phyloP scores from a whole-genome alignment of 139 green algal genomes.

The Pseudopediastrum boryanum region DNA sequence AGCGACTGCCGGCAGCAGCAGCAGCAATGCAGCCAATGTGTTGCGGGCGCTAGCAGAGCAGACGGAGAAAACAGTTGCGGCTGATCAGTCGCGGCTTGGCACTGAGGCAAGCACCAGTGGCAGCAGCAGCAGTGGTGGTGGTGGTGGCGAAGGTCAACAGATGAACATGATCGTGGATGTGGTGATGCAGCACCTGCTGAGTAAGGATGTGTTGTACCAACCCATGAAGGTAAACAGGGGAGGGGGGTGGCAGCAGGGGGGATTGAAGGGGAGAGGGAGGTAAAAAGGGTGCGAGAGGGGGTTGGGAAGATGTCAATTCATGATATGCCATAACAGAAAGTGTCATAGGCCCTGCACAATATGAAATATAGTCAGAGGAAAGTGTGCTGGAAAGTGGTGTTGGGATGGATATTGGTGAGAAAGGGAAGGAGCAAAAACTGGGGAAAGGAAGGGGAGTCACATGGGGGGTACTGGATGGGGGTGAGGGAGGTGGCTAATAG shows the following conservation, averaged over 20 bases:
- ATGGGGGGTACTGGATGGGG: no score
- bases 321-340: background rate
- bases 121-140: constrained; percentile 5
- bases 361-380: background rate
- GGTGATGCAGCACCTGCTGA: constrained; percentile 88
- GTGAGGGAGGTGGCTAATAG: no score
- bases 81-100: constrained; percentile 21
- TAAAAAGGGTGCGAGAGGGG: background rate
- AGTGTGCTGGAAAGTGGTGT: background rate
- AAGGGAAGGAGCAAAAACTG: no score
- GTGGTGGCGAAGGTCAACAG: constrained; percentile 24
- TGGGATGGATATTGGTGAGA: background rate
- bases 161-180: constrained; percentile 74
- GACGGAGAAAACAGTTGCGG: constrained; percentile 48
- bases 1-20: background rate
- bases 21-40: constrained; percentile 17
- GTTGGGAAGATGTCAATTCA: background rate
- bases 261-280: background rate
- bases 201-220: constrained; percentile 88
- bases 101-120: background rate
- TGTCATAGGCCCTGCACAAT: no score
- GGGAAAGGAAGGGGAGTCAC: no score
- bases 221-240: constrained; percentile 70
- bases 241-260: no score
- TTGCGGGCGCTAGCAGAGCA: constrained; percentile 51